phyloP scores from a whole-genome alignment of 73 alveolate genomes.

The Blepharisma stoltei region DNA sequence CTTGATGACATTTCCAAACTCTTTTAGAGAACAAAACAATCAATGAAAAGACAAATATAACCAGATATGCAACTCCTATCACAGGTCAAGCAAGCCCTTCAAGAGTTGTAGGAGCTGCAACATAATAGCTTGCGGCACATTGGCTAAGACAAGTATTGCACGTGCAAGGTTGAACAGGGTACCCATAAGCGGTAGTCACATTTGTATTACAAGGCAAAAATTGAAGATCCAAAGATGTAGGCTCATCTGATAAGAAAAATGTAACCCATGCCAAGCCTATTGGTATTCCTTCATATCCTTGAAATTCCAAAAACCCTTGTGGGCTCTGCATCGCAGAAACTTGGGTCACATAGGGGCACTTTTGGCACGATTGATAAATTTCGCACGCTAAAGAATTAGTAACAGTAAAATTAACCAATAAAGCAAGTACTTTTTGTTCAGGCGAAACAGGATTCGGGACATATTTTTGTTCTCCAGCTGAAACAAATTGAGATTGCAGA shows the following conservation, averaged over 20 bases:
- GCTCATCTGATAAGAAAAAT: not conserved
- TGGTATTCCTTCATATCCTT: constrained; percentile 31
- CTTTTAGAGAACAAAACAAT: not conserved
- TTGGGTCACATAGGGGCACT: constrained; percentile 11
- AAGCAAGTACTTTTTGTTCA: not conserved
- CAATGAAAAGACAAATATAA: not conserved
- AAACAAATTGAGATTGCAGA: constrained; percentile 14
- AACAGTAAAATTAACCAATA: constrained; percentile 5
- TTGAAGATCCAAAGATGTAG: not conserved
- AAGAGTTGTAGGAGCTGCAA: constrained; percentile 10
- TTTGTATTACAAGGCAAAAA: not conserved
- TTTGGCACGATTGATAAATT: constrained; percentile 24
- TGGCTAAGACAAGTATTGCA: not conserved
- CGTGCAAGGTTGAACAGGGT: not conserved
- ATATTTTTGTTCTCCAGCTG: not conserved
- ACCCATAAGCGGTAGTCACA: constrained; percentile 14
- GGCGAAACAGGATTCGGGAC: constrained; percentile 27
- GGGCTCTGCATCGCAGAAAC: constrained; percentile 30
- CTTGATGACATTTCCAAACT: too few relatives aligned
- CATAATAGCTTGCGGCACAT: constrained; percentile 10
- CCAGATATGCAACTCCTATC: constrained; percentile 9
- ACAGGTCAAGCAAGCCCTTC: constrained; percentile 12
- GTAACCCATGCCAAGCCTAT: not conserved
- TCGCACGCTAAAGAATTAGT: constrained; percentile 1
- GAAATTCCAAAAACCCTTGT: constrained; percentile 29